These are phyloP conservation scores for Aspergillus sp. DNA, from an alignment of 2,329 filamentous ascomycete species.

Conservation along the genomic window DNA sequence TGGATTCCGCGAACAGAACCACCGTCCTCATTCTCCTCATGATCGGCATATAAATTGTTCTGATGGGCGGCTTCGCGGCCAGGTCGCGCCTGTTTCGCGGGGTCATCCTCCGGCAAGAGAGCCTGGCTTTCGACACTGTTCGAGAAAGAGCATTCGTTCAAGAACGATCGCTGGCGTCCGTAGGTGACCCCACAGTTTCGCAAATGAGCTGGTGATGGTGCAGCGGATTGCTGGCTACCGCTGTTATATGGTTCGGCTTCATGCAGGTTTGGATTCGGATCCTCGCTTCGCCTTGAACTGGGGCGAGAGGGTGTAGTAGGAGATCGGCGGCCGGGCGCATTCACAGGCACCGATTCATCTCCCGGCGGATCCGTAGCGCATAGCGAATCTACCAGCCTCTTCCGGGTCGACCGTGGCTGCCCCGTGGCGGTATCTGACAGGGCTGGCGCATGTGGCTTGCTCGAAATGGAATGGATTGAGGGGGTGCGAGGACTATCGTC, in stretches of 20 bases:
- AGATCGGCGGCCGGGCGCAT: too few species aligned
- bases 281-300: background rate
- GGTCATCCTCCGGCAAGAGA: conserved; percentile 3
- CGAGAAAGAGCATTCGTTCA: conserved; percentile 39
- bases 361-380: background rate
- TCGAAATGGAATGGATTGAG: background rate
- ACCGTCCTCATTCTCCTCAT: conserved; percentile 38
- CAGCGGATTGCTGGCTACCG: conserved; percentile 6
- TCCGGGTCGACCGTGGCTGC: background rate
- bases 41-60: conserved; percentile 25
- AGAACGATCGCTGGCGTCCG: conserved; percentile 49
- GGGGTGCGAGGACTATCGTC: background rate
- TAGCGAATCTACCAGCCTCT: background rate
- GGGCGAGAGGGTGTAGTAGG: background rate
- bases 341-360: background rate
- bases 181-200: conserved; percentile 47
- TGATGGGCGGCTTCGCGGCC: conserved; percentile 4
- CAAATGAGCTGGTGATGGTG: conserved; percentile 13
- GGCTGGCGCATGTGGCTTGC: background rate
- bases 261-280: background rate
- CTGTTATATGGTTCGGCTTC: background rate
- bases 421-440: background rate
- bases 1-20: conserved; percentile 48
- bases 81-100: conserved; percentile 3
- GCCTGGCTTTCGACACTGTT: conserved; percentile 5